Evolutionary conservation across 2,329 filamentous ascomycete genomes (phyloP), one percentile per base, ranked within the genome.

Genomic region (Simplicillium aogashimaense): DNA sequence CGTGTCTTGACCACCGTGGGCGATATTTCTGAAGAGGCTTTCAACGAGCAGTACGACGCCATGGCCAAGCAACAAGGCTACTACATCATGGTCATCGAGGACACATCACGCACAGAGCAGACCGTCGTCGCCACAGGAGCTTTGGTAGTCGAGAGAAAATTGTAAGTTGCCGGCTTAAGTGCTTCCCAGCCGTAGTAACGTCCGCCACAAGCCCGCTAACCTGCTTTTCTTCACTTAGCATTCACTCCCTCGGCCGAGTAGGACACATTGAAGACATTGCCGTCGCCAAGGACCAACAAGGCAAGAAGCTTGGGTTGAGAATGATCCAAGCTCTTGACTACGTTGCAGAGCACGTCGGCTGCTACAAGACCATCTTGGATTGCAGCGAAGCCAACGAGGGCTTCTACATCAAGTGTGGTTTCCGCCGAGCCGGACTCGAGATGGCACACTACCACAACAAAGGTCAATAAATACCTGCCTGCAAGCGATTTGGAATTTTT

Each of bases 261-360:
- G 92, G 90, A 11, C 92, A 97, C 64, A 95, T 97, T 63, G 92
- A 97, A 63, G 92, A 98, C 59, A 95, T 98, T 59, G 89, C 90
- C 14, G 89, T 98, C 30, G 81, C 86, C 48, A 88, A 89, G 65
- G 86, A 94, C 53, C 88, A 97, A 66, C 92, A 97, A 65, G 92
- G 92, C 51, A 95, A 97, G 77, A 95, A 95, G 67, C 72, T 97
- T 34, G 92, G 92, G 4, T 68, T 95, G 56, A 77, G 87, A 50
- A 83, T 97, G 50, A 97, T 97, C 54, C 86, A 97, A 66, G 88
- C 90, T 7, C 74, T 98, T 56, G 89, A 97, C 64, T 83, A 74
- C 58, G 81, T 97, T 44, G 88, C 89, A 41, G 79, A 86, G 58
- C 77, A 87, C 58, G 81, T 92, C 43, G 92, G 90, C 41, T 97